A percentile compares a stretch with the other conserved stretches of the same genome.
phyloP scores from a whole-genome alignment of 805 yeast genomes.

The Hermanozyma aechmeae region DNA sequence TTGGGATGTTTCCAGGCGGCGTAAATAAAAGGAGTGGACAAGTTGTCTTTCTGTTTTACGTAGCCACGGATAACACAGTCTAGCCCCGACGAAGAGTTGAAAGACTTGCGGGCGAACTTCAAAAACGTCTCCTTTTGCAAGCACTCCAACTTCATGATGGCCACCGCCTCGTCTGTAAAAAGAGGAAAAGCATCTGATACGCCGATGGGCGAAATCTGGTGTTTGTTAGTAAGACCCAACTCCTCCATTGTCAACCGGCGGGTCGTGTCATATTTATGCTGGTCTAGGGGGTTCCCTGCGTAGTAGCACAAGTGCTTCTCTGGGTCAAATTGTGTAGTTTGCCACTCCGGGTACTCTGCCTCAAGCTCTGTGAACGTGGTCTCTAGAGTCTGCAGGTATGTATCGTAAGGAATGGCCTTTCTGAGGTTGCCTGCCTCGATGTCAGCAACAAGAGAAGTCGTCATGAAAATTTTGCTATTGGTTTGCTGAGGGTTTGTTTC shows the following conservation, averaged over 20 bases:
- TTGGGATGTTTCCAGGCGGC: slow-evolving; percentile 54
- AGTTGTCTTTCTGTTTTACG: slow-evolving; percentile 22
- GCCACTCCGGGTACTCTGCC: background rate
- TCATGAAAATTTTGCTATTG: slow-evolving; percentile 1
- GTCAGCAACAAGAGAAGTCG: slow-evolving; percentile 20
- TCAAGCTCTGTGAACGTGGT: background rate
- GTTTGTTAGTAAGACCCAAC: slow-evolving; percentile 34
- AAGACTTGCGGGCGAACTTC: slow-evolving; percentile 34
- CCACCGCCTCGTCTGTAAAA: slow-evolving; percentile 51
- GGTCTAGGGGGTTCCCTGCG: slow-evolving; percentile 21
- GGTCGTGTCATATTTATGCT: slow-evolving; percentile 26
- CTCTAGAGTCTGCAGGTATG: slow-evolving; percentile 15
- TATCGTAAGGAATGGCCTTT: slow-evolving; percentile 20
- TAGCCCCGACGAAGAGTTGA: slow-evolving; percentile 38
- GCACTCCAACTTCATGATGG: slow-evolving; percentile 48
- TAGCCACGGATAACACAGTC: slow-evolving; percentile 46
- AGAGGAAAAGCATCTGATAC: slow-evolving; percentile 53
- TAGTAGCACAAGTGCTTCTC: slow-evolving; percentile 17
- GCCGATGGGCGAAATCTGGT: slow-evolving; percentile 46
- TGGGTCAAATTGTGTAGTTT: slow-evolving; percentile 18
- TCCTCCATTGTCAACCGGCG: slow-evolving; percentile 38
- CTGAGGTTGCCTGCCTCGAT: slow-evolving; percentile 29
- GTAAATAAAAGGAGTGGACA: slow-evolving; percentile 40
- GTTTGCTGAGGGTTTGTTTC: too few species aligned
- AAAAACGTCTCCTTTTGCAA: slow-evolving; percentile 37